phyloP scores from a whole-genome alignment of 345 rosid genomes.

The Iberis pinnata region DNA sequence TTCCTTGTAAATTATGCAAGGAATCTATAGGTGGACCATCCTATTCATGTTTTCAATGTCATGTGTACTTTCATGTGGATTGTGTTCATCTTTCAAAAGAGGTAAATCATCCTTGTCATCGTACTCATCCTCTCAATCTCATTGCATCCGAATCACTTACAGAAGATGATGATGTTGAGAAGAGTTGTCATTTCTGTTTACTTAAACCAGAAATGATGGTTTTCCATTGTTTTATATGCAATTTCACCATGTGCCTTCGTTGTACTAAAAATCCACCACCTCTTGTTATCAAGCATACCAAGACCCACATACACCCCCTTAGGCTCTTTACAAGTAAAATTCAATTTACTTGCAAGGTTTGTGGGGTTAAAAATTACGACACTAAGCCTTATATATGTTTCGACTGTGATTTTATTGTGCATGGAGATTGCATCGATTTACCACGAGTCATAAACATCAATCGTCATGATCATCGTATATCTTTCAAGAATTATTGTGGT shows the following conservation, averaged over 20 bases:
- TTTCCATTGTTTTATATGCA: slow-evolving; percentile 9
- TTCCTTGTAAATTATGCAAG: too few relatives aligned
- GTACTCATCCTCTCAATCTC: background rate
- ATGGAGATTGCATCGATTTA: background rate
- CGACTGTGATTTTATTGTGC: background rate
- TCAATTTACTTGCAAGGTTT: background rate
- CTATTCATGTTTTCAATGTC: background rate
- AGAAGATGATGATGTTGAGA: background rate
- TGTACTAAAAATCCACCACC: slow-evolving; percentile 15
- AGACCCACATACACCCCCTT: slow-evolving; percentile 7
- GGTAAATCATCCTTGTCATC: background rate
- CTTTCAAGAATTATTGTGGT: background rate
- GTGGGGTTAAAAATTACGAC: background rate
- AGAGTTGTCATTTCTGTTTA: background rate
- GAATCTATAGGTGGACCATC: too few relatives aligned
- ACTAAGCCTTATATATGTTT: background rate
- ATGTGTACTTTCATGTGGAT: background rate
- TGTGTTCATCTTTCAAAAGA: background rate
- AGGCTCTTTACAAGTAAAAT: background rate
- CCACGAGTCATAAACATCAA: background rate
- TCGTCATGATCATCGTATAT: background rate
- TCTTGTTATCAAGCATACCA: background rate
- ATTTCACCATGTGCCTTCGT: background rate
- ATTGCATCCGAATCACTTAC: background rate
- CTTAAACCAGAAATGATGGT: background rate